Evolutionary conservation across 306 rosid species (phyloP).

Genomic region (Medicago arabica): DNA sequence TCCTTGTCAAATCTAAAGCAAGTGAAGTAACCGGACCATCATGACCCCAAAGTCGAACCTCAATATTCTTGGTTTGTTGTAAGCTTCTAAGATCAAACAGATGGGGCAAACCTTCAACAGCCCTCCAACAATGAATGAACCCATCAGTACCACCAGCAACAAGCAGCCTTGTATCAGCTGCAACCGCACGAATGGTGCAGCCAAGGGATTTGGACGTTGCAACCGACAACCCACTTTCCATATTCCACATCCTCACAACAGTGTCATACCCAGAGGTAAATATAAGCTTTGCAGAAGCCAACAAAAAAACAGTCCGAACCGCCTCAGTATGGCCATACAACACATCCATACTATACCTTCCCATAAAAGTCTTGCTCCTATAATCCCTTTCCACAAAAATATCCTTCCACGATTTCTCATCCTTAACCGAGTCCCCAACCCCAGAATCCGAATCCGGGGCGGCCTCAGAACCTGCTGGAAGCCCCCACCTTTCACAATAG

Average conservation of each 20-base stretch:
- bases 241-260: conserved; percentile 83
- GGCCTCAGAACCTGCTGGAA: conserved; percentile 53
- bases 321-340: conserved; percentile 91
- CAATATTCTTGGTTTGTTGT: conserved; percentile 57
- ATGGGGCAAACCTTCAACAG: conserved; percentile 71
- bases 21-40: conserved; percentile 89
- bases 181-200: conserved; percentile 88
- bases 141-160: conserved; percentile 91
- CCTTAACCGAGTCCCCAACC: conserved; percentile 19
- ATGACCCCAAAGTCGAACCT: conserved; percentile 93
- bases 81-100: conserved; percentile 75
- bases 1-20: conserved; percentile 83
- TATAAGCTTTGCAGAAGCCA: conserved; percentile 81
- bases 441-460: conserved; percentile 41
- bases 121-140: conserved; percentile 93
- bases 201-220: conserved; percentile 82
- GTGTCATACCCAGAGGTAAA: conserved; percentile 94
- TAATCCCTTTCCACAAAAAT: conserved; percentile 90
- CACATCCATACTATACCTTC: conserved; percentile 77
- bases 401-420: conserved; percentile 88
- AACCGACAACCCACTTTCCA: conserved; percentile 86
- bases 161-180: conserved; percentile 74
- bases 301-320: conserved; percentile 75
- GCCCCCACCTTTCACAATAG: conserved; percentile 94
- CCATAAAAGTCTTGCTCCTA: conserved; percentile 92